Conservation (phyloP, 2,329 filamentous ascomycete genomes). For the Leptographium radiaticola region DNA sequence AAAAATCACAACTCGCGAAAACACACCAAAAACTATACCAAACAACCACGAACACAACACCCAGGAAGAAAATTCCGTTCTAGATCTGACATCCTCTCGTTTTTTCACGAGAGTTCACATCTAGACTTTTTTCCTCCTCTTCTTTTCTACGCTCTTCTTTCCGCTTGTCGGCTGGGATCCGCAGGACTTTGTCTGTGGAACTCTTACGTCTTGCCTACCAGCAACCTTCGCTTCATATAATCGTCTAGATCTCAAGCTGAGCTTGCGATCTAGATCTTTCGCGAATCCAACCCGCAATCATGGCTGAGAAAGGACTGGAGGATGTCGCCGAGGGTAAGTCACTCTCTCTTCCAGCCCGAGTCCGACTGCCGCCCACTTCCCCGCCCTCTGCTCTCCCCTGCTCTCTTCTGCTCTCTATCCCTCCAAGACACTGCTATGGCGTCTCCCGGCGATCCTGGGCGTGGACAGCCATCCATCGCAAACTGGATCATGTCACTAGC, state of each 20-base stretch:
- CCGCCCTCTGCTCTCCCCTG: not conserved
- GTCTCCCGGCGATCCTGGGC: not conserved
- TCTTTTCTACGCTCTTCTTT: conserved; percentile 11
- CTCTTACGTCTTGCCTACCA: conserved; percentile 20
- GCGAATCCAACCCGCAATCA: conserved; percentile 61
- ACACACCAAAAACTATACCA: conserved; percentile 2
- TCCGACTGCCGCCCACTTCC: not conserved
- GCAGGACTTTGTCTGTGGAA: conserved; percentile 20
- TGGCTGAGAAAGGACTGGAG: conserved; percentile 99
- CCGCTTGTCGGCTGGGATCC: conserved; percentile 13
- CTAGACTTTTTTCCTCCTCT: conserved; percentile 4
- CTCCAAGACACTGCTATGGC: not conserved
- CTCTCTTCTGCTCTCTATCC: not conserved
- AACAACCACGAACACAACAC: not conserved
- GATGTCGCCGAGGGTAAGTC: conserved; percentile 87
- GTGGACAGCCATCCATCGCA: not conserved
- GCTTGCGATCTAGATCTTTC: conserved; percentile 63
- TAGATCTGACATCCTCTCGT: conserved; percentile 8
- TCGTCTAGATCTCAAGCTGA: conserved; percentile 58
- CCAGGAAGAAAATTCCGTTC: not conserved
- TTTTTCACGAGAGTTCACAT: conserved; percentile 2
- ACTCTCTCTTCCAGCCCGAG: not conserved
- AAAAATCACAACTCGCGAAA: conserved; percentile 3
- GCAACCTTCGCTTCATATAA: conserved; percentile 21
- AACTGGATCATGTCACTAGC: not conserved